A percentile compares a stretch with the other conserved stretches of the same genome.
Evolutionary conservation across 306 rosid species (phyloP).

Genomic region (Quercus mongolica): DNA sequence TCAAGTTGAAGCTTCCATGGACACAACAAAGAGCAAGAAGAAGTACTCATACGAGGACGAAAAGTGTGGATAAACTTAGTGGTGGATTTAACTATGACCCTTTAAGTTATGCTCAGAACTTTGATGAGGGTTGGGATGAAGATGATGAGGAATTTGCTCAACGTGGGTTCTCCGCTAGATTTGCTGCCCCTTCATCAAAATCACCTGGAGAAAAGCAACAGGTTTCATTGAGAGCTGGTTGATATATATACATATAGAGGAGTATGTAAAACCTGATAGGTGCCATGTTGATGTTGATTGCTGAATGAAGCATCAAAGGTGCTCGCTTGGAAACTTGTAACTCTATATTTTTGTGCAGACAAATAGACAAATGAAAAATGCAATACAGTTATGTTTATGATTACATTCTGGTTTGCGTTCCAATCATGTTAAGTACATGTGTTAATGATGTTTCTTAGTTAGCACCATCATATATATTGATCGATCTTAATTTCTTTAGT

Average conservation of each 20-base stretch:
- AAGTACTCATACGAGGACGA: not conserved
- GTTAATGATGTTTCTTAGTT: no score
- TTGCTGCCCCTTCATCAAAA: conserved; percentile 45
- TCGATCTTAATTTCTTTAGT: not conserved
- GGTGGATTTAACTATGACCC: conserved; percentile 62
- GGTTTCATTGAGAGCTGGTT: conserved; percentile 2
- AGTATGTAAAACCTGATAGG: not conserved
- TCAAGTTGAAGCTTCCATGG: conserved; percentile 65
- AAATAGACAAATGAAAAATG: not conserved
- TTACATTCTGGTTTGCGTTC: not conserved
- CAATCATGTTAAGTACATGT: not conserved
- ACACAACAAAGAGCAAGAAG: conserved; percentile 8
- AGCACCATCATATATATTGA: not conserved
- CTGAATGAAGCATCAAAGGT: not conserved
- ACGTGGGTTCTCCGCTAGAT: conserved; percentile 64
- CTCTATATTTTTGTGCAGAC: not conserved
- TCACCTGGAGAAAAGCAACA: conserved; percentile 26
- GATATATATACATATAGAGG: no score
- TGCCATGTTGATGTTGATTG: not conserved
- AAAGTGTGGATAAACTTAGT: conserved; percentile 19
- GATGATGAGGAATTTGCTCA: conserved; percentile 26
- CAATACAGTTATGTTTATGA: not conserved
- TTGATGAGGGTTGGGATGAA: conserved; percentile 58
- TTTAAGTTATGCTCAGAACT: conserved; percentile 72
- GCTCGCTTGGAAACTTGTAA: not conserved